Base-by-base conservation (phyloP, 257 asterid species). In the Parsonsia alboflavescens region DNA sequence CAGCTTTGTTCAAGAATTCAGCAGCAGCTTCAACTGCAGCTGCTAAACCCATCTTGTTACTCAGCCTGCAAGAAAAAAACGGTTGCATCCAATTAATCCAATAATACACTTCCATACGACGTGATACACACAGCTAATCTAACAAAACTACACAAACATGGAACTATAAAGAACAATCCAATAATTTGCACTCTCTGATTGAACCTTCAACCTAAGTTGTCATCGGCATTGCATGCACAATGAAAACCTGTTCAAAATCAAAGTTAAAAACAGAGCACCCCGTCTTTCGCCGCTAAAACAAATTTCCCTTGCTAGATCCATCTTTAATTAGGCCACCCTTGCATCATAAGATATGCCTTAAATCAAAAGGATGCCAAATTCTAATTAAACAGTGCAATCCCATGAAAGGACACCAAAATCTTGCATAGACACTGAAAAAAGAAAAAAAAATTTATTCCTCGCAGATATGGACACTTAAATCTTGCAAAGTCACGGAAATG, bases 21-120 rank as follows among this genome's bases (percentile, higher is more conserved):
- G 80, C 91, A 1, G 93, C 88, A 59, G 88, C 91, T 68, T 86
- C 96, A 7, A 90, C 97, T 66, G 97, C 97, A 42, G 90, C 91
- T 76, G 85, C 91, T 39, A 91, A 81, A 19, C 96, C 96, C 85
- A 85, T 78, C 66, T 78, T 73, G 78, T 91, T 90, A 71, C 95
- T 90, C 85, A 82, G 21, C 70, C 97, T 90, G 77, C 76, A 33
- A 21, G 6, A 33, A 52, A 33, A 78, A 66, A 24, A 63, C 41
- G 21, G 63, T 11, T 41, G 68, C 26, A 68, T 67, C 48, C 53
- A 74, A 28, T n/a, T 53, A 63, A 56, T 49, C 39, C 39, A 33
- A 33, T 33, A 33, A 53, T 54, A 10, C 24, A 53, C 28, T 5
- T 42, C 10, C 15, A 7, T 30, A 50, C 0, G 46, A 59, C 42